A percentile compares a stretch with the other conserved stretches of the same genome.
Evolutionary conservation across 169 alveolate species (phyloP).

Genomic region (Plasmodium vivax): DNA sequence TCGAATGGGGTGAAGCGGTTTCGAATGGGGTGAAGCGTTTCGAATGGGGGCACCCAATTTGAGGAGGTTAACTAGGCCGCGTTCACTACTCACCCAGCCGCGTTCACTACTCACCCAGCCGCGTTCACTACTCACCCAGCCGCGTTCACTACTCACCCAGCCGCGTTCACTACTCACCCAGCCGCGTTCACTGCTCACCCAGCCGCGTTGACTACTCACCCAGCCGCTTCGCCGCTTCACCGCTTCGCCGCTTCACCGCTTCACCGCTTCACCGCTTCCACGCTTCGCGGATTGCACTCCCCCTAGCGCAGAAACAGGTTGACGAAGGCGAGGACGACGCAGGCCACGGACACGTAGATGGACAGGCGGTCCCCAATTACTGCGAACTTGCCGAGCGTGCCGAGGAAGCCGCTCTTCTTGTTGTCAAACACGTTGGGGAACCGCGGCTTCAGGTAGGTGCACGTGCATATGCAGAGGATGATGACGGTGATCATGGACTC

Average conservation of each 20-base stretch:
- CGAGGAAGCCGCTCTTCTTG: slow-evolving; percentile 92
- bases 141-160: too few species aligned
- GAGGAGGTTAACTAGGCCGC: neutral
- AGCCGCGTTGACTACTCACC: too few species aligned
- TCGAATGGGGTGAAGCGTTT: too few species aligned
- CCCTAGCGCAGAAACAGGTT: slow-evolving; percentile 89
- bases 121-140: too few species aligned
- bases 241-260: too few species aligned
- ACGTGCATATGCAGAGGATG: slow-evolving; percentile 94
- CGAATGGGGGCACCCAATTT: neutral
- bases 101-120: too few species aligned
- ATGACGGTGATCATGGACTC: slow-evolving; percentile 93
- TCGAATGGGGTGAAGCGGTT: too few species aligned
- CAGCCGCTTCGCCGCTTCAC: too few species aligned
- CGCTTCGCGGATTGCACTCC: neutral
- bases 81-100: too few species aligned
- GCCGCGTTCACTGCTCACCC: too few species aligned
- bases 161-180: too few species aligned
- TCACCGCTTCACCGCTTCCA: too few species aligned
- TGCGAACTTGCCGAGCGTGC: slow-evolving; percentile 95
- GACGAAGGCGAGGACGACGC: slow-evolving; percentile 90
- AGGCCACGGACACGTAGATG: slow-evolving; percentile 92
- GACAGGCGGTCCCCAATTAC: slow-evolving; percentile 96
- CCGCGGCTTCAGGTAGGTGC: slow-evolving; percentile 91
- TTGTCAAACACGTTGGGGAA: slow-evolving; percentile 91